Evolutionary conservation across 352 stramenopile genomes (phyloP).

Genomic region (Globisporangium parvum): DNA sequence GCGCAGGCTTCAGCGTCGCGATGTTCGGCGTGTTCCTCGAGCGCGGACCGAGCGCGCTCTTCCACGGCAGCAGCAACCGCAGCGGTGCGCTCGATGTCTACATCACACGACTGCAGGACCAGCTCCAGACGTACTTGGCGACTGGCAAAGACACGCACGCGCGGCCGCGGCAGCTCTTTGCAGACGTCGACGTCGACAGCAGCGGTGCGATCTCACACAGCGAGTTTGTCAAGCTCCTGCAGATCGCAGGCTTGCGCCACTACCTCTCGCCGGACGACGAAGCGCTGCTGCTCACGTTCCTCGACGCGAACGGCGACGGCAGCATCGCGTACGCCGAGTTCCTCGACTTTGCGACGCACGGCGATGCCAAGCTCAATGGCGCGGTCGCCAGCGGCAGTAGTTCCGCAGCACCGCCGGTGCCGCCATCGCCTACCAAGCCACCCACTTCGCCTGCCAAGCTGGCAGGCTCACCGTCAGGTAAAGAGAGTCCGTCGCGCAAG

Average conservation of each 20-base stretch:
- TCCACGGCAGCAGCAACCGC: constrained; percentile 26
- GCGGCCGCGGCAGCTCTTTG: constrained; percentile 41
- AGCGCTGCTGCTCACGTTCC: constrained; percentile 54
- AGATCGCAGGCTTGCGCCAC: constrained; percentile 50
- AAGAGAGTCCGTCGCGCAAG: constrained; percentile 8
- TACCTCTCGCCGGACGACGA: constrained; percentile 64
- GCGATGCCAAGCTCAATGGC: constrained; percentile 30
- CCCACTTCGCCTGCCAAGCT: neutral
- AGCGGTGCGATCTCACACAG: constrained; percentile 50
- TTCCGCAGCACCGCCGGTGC: constrained; percentile 4
- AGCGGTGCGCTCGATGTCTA: constrained; percentile 44
- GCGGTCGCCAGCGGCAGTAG: neutral
- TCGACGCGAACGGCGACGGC: constrained; percentile 59
- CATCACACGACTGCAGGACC: constrained; percentile 47
- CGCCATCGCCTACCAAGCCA: neutral
- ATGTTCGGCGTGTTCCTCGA: constrained; percentile 54
- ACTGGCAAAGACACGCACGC: constrained; percentile 46
- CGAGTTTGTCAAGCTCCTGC: constrained; percentile 64
- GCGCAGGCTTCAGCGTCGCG: constrained; percentile 39
- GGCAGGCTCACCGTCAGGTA: constrained; percentile 4
- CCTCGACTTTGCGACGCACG: constrained; percentile 50
- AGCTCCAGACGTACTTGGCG: constrained; percentile 48
- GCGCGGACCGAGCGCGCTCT: constrained; percentile 39
- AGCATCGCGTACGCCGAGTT: constrained; percentile 63
- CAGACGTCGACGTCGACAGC: constrained; percentile 43